phyloP scores from a whole-genome alignment of 116 monocot genomes.

The Dioscorea cayenensis region DNA sequence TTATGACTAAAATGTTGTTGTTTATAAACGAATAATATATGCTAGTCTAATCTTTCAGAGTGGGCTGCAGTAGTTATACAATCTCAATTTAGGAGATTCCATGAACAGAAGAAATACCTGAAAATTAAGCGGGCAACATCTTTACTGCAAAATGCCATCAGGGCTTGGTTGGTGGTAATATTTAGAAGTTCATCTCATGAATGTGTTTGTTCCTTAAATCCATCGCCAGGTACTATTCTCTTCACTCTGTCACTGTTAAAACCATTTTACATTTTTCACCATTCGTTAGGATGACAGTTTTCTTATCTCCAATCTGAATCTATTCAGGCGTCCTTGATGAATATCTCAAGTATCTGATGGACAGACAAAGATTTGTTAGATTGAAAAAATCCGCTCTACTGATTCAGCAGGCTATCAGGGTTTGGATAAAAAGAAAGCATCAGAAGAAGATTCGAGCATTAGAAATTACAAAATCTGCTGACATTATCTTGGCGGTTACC shows the following conservation, averaged over 20 bases:
- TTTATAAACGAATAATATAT: not conserved
- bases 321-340: conserved; percentile 7
- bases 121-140: conserved; percentile 24
- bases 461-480: conserved; percentile 2
- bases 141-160: conserved; percentile 27
- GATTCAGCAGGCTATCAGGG: conserved; percentile 33
- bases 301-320: not conserved
- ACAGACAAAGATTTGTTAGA: conserved; percentile 35
- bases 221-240: conserved; percentile 17
- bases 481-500: not conserved
- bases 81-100: conserved; percentile 23
- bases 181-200: not conserved
- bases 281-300: not conserved
- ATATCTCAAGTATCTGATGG: conserved; percentile 32
- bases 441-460: not conserved
- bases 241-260: not conserved
- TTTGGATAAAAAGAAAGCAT: conserved; percentile 17
- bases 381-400: conserved; percentile 17
- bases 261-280: not conserved
- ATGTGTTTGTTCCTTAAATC: not conserved
- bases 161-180: conserved; percentile 27
- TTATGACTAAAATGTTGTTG: not conserved
- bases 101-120: conserved; percentile 19
- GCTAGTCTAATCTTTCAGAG: conserved; percentile 16
- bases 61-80: conserved; percentile 41